A percentile compares a stretch with the other conserved stretches of the same genome.
These are phyloP conservation scores for Fusarium armeniacum DNA, from an alignment of 2,329 filamentous ascomycete species.

Conservation along the genomic window DNA sequence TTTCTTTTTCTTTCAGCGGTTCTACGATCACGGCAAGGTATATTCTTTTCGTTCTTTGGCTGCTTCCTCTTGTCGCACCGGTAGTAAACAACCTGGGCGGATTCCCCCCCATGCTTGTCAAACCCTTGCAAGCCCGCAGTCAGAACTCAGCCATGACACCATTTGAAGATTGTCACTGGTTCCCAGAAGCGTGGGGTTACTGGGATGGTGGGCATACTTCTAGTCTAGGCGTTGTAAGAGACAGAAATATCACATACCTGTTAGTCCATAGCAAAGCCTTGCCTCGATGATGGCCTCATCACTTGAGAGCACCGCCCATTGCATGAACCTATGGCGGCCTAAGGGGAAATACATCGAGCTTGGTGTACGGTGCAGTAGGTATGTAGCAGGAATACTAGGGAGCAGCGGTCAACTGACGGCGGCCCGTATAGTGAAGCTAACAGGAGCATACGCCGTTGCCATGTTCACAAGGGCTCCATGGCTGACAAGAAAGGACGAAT, in stretches of 20 bases:
- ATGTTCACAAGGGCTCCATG: slow-evolving; percentile 44
- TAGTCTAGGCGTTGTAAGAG: slow-evolving; percentile 33
- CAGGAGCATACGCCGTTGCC: slow-evolving; percentile 35
- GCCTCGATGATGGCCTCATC: slow-evolving; percentile 49
- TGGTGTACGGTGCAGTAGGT: slow-evolving; percentile 12
- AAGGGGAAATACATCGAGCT: slow-evolving; percentile 31
- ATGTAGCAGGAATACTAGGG: slow-evolving; percentile 29
- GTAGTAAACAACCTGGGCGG: slow-evolving; percentile 25
- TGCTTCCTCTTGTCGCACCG: slow-evolving; percentile 41
- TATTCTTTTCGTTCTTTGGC: slow-evolving; percentile 28
- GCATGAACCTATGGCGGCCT: slow-evolving; percentile 46
- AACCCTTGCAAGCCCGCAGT: slow-evolving; percentile 32
- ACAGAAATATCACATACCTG: slow-evolving; percentile 42
- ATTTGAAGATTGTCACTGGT: slow-evolving; percentile 41
- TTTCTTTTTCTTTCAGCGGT: slow-evolving; percentile 36
- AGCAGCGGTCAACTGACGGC: slow-evolving; percentile 50
- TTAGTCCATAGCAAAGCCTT: slow-evolving; percentile 21
- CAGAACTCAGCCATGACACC: slow-evolving; percentile 46
- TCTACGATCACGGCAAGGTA: slow-evolving; percentile 26
- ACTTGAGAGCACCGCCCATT: slow-evolving; percentile 39
- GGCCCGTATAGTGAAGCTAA: slow-evolving; percentile 44
- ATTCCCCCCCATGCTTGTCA: slow-evolving; percentile 18
- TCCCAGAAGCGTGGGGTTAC: slow-evolving; percentile 47
- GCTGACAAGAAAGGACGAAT: slow-evolving; percentile 44
- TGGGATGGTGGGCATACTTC: slow-evolving; percentile 44